A percentile compares a stretch with the other conserved stretches of the same genome.
Conservation (phyloP, 345 rosid genomes). For the Viola odorata region DNA sequence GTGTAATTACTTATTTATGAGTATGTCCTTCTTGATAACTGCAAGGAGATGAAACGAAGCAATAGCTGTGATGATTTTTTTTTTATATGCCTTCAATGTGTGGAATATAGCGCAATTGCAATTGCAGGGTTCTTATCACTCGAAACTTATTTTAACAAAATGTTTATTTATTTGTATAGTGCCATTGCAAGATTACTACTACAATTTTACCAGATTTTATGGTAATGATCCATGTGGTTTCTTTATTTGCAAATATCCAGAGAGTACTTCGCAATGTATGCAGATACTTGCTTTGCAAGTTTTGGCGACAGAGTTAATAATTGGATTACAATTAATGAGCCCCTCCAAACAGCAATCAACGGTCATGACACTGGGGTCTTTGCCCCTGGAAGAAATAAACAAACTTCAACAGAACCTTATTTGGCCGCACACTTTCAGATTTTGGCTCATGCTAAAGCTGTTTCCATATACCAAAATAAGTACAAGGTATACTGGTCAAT, state of each 20-base stretch:
- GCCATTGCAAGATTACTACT: no score
- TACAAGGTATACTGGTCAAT: slow-evolving; percentile 17
- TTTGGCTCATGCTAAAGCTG: slow-evolving; percentile 25
- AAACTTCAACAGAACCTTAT: slow-evolving; percentile 21
- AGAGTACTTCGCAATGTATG: slow-evolving; percentile 53
- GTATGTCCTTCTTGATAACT: no score
- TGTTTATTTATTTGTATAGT: no score
- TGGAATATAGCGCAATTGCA: no score
- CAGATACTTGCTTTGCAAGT: slow-evolving; percentile 26
- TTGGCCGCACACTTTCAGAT: slow-evolving; percentile 27
- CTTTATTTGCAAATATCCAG: slow-evolving; percentile 41
- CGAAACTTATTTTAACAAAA: no score
- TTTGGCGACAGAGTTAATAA: slow-evolving; percentile 30
- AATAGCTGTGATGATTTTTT: no score
- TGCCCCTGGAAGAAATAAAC: slow-evolving; percentile 29
- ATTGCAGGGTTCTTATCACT: no score
- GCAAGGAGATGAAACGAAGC: no score
- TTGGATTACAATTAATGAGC: slow-evolving; percentile 29
- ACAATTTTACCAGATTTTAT: no score
- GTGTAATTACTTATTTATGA: no score
- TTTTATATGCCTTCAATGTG: no score
- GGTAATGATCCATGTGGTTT: slow-evolving; percentile 9
- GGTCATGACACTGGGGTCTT: slow-evolving; percentile 20
- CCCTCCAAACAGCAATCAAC: slow-evolving; percentile 19
- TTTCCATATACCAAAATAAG: slow-evolving; percentile 23